Evolutionary conservation across 257 asterid genomes (phyloP).

Genomic region (Parsonsia alboflavescens): DNA sequence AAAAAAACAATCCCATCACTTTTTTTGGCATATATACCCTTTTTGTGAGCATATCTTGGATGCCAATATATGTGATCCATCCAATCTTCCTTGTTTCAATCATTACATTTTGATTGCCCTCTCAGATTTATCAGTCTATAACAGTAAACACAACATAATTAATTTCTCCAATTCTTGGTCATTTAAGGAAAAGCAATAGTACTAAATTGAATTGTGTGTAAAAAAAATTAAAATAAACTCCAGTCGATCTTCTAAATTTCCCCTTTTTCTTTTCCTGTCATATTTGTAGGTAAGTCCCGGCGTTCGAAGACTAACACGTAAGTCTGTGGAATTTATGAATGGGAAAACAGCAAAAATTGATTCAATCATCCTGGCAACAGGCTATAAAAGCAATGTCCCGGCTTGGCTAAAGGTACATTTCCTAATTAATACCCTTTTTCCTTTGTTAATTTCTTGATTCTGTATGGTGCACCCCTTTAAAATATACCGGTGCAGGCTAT

Average conservation of each 20-base stretch:
- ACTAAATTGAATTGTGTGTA: no score
- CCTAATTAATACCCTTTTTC: not conserved
- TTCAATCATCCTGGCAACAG: constrained; percentile 22
- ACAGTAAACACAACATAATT: not conserved
- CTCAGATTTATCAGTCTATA: not conserved
- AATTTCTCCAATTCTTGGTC: constrained; percentile 12
- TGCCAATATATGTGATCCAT: constrained; percentile 5
- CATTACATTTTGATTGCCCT: constrained; percentile 6
- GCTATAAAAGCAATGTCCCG: constrained; percentile 29
- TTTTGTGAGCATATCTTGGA: constrained; percentile 1
- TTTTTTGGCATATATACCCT: no score
- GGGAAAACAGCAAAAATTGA: constrained; percentile 22
- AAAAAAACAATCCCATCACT: not conserved
- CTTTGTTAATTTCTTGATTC: not conserved
- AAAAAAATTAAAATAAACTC: not conserved
- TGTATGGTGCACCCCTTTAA: no score
- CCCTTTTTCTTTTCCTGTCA: not conserved
- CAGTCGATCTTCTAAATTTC: not conserved
- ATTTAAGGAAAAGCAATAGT: constrained; percentile 15
- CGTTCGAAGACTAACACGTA: constrained; percentile 13
- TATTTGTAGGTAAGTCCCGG: constrained; percentile 17
- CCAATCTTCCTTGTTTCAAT: not conserved
- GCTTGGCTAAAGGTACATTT: constrained; percentile 23
- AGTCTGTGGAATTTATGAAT: constrained; percentile 22
- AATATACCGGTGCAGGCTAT: no score